phyloP scores from a whole-genome alignment of 2,329 filamentous ascomycete genomes.

The Stachybotrys elegans region DNA sequence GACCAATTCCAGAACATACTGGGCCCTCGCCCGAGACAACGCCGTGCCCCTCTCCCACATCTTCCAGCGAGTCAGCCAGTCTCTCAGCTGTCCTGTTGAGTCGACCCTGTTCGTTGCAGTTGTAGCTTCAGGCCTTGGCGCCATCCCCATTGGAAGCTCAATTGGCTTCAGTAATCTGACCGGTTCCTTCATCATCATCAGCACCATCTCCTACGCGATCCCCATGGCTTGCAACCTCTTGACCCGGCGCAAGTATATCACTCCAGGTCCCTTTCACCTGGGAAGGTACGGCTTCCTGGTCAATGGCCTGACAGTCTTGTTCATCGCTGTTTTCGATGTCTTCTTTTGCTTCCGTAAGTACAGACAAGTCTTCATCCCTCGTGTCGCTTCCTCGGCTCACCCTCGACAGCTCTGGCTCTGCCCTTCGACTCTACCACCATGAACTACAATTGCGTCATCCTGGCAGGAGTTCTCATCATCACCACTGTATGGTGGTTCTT shows the following conservation, averaged over 20 bases:
- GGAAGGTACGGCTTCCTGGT: constrained; percentile 6
- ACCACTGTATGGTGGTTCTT: constrained; percentile 15
- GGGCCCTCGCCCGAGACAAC: constrained; percentile 17
- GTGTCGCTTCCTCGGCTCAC: constrained; percentile 3
- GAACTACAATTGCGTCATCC: constrained; percentile 20
- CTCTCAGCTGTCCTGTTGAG: constrained; percentile 14
- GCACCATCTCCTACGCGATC: constrained; percentile 18
- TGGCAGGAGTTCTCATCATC: constrained; percentile 11
- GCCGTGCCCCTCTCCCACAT: constrained; percentile 14
- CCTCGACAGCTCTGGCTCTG: constrained; percentile 10
- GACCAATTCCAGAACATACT: constrained; percentile 18
- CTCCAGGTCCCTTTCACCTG: constrained; percentile 12
- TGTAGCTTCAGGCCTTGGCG: constrained; percentile 16
- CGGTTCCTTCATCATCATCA: constrained; percentile 21
- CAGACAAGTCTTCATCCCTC: neutral
- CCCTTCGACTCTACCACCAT: constrained; percentile 17
- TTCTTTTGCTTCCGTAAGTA: constrained; percentile 21
- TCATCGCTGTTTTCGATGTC: constrained; percentile 16
- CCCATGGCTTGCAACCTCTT: constrained; percentile 14
- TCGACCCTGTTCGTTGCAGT: constrained; percentile 17
- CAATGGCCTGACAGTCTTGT: constrained; percentile 12
- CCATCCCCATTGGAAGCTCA: constrained; percentile 17
- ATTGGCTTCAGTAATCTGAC: constrained; percentile 20
- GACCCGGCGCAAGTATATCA: constrained; percentile 12
- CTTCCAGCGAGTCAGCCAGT: constrained; percentile 13